Base-by-base conservation (phyloP, 2,329 filamentous ascomycete species). In the Tolypocladium ophioglossoides region DNA sequence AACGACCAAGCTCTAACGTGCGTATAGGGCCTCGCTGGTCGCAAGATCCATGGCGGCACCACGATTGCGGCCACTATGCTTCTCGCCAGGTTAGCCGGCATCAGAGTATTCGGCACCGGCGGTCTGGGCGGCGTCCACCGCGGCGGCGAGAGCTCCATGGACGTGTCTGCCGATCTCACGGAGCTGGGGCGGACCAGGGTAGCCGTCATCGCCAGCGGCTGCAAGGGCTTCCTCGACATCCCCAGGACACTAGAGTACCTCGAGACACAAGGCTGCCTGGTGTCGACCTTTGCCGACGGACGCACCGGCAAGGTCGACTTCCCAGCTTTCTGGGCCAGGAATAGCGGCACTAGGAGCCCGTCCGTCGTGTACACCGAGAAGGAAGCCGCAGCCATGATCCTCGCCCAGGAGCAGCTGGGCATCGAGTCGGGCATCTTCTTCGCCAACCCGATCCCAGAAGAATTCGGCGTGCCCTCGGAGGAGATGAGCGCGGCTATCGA, bases 221-320 rank as follows among this genome's bases (percentile, higher is more conserved):
- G 90, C 73, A 99, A 99, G 73, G 94, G 92, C 58, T 97, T 99
- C 69, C 77, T 99, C 39, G 94, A 99, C 66, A 91, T 96, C 56
- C 84, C 87, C 2, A 80, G 89, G 52, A 99, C 94, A 0, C 77
- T 99, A 6, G 94, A 99, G 73, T 78, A 78, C 61, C 74, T 86
- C 22, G 83, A 86, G 68, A 85, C 83, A 0, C 82, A 86, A 65
- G 88, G 88, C 11, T 91, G 90, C 24, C 79, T 86, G 39, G 91
- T 96, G 1, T 87, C 84, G 4, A 97, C 94, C 2, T 99, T 97
- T 73, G 85, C 90, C 27, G 89, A 95, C 69, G 89, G 88, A 1
- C 80, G 89, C 39, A 71, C 73, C 30, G 86, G 84, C 2, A 72
- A 78, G 7, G 80, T 96, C 41, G 87, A 95, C 63, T 94, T 97